Evolutionary conservation across 805 yeast genomes (phyloP), one percentile per base, ranked within the genome.

Genomic region (Myxozyma melibiosi): DNA sequence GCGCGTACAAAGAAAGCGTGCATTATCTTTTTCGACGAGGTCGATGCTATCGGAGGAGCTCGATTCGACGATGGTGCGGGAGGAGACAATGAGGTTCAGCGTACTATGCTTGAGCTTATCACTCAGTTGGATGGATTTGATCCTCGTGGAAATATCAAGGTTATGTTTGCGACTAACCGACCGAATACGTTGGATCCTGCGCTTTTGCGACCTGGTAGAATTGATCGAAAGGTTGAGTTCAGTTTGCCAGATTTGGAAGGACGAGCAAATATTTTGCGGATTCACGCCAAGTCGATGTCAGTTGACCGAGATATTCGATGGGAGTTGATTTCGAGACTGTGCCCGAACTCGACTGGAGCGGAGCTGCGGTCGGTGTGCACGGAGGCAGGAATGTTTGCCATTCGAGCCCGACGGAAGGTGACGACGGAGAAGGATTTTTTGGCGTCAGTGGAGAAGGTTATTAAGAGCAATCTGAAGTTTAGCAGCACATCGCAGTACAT

Each of bases 41-140:
- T 94, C 65, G 99, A 94, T 77, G 99, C 99, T 37, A 90, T 94
- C 73, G 99, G 99, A 65, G 99, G 99, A 40, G 98, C 98, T n/a
- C 85, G 99, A 73, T 94, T 94, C 71, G 99, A 94, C 73, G 99
- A 94, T 72, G 98, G 98, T 68, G 98, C 98, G 9, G 98, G 66
- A 22, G 98, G 98, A 70, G 99, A 94, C 74, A 94, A 92, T 71
- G 99, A 94, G 76, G 99, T 94, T 53, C 99, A 94, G 76, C 84
- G 99, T 78, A 94, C 99, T 43, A 94, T 94, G 99, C 81, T 94
- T 82, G 99, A 94, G 74, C 83, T 94, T 68, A 94, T 94, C 70
- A 90, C 98, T 41, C 99, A 94, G 73, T 80, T 94, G 70, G 99
- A 94, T 73, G 99, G 99, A 53, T 94, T 94, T 73, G 99, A 94